Evolutionary conservation across 257 asterid species (phyloP).

Genomic region (Buddleja alternifolia): DNA sequence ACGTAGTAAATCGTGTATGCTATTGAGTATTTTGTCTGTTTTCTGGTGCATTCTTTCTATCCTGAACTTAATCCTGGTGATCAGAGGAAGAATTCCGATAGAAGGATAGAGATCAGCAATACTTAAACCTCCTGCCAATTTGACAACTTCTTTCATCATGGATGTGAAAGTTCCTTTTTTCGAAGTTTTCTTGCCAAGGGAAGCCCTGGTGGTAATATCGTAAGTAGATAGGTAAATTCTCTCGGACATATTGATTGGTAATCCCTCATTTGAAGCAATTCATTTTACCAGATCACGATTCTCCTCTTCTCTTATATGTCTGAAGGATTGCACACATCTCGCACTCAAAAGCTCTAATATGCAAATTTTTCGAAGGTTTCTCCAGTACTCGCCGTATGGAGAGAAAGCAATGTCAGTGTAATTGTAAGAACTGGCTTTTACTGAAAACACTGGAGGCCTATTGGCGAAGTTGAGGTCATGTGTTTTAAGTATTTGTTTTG

Average conservation of each 20-base stretch:
- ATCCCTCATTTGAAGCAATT: no score
- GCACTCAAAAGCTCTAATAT: no score
- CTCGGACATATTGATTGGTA: constrained; percentile 18
- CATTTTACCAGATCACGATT: no score
- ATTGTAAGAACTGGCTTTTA: background rate
- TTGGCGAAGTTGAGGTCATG: constrained; percentile 32
- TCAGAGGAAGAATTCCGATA: constrained; percentile 5
- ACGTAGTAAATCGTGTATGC: no score
- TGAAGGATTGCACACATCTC: no score
- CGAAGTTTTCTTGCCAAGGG: background rate
- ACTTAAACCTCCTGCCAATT: no score
- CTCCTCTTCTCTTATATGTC: no score
- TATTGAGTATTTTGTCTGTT: constrained; percentile 23
- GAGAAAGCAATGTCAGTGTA: constrained; percentile 21
- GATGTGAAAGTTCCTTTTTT: background rate
- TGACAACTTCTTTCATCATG: background rate
- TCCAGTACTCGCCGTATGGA: constrained; percentile 28
- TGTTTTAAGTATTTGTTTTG: constrained; percentile 24
- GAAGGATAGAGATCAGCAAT: constrained; percentile 32
- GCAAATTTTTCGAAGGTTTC: no score
- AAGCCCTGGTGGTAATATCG: constrained; percentile 7
- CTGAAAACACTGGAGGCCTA: constrained; percentile 9
- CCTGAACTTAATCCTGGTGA: constrained; percentile 21
- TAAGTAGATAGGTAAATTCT: background rate
- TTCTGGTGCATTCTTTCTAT: constrained; percentile 1